Conservation (phyloP, 345 rosid species). For the Arabis hirsuta region DNA sequence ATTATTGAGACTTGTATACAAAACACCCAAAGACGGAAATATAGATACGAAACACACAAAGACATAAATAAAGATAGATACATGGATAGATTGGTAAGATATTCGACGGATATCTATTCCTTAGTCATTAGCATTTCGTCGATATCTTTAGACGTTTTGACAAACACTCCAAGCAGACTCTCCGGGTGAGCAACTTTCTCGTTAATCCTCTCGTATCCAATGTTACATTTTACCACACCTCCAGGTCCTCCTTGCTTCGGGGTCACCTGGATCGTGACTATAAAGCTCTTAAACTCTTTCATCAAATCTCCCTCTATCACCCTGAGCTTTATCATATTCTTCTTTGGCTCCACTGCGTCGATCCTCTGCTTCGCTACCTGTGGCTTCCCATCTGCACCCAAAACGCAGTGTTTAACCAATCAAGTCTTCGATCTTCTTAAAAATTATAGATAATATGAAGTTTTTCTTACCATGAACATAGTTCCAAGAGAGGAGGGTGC, state of each 20-base stretch:
- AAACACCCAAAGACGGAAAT: not conserved
- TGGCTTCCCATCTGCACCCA: constrained; percentile 24
- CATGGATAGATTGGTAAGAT: not conserved
- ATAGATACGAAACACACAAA: not conserved
- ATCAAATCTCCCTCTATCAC: constrained; percentile 39
- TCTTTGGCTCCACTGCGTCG: constrained; percentile 31
- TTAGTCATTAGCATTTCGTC: constrained; percentile 23
- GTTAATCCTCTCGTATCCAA: constrained; percentile 19
- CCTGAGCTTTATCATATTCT: constrained; percentile 5
- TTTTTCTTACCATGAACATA: constrained; percentile 45
- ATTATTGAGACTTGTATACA: not conserved
- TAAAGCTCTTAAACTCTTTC: constrained; percentile 39
- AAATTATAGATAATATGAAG: not conserved
- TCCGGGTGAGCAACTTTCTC: constrained; percentile 34
- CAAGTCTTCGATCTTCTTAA: not conserved
- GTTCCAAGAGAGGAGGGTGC: constrained; percentile 42
- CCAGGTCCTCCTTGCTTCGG: constrained; percentile 32
- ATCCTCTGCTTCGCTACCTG: constrained; percentile 9
- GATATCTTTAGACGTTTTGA: constrained; percentile 11
- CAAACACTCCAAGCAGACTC: constrained; percentile 4
- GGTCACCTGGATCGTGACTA: constrained; percentile 17
- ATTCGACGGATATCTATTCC: not conserved
- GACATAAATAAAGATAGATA: no score
- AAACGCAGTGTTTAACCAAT: not conserved
- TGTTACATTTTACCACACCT: constrained; percentile 27